These are phyloP conservation scores for Aristolochia fimbriata DNA, from an alignment of 164 flowering plant genomes.

Conservation along the genomic window DNA sequence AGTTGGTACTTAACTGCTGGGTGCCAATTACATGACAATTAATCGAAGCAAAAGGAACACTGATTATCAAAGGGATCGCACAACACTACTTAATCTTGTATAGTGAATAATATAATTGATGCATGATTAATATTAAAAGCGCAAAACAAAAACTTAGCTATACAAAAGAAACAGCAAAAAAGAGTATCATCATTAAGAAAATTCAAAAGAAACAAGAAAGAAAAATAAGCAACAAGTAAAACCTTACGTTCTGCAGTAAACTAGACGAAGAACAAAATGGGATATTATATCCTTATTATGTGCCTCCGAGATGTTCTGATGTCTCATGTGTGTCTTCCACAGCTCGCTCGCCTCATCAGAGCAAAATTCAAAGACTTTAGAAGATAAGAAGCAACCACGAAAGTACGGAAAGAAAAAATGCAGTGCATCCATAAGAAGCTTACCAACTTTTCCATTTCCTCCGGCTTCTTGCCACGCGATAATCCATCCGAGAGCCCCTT, in stretches of 20 bases:
- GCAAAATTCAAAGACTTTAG: background rate
- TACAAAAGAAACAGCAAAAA: background rate
- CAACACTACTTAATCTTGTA: too few relatives aligned
- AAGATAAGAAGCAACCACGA: background rate
- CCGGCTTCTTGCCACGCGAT: constrained; percentile 76
- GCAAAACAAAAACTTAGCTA: too few relatives aligned
- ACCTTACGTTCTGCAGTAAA: constrained; percentile 79
- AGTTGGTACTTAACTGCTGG: too few relatives aligned
- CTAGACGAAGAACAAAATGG: constrained; percentile 84
- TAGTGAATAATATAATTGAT: too few relatives aligned
- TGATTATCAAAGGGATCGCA: too few relatives aligned
- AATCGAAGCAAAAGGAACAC: too few relatives aligned
- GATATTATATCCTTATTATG: constrained; percentile 77
- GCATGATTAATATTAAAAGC: too few relatives aligned
- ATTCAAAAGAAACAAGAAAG: background rate
- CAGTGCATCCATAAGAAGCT: background rate
- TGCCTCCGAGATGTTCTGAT: constrained; percentile 39
- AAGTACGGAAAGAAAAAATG: background rate
- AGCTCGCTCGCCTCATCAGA: constrained; percentile 36
- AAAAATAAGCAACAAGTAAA: background rate
- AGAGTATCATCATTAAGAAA: background rate
- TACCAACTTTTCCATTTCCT: constrained; percentile 76
- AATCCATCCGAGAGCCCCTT: constrained; percentile 77
- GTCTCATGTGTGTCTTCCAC: constrained; percentile 72
- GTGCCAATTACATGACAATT: too few relatives aligned